Percentiles rank a stretch among this genome's conserved stretches.
Evolutionary conservation across 306 rosid species (phyloP).

Genomic region (Cicer chorassanicum): DNA sequence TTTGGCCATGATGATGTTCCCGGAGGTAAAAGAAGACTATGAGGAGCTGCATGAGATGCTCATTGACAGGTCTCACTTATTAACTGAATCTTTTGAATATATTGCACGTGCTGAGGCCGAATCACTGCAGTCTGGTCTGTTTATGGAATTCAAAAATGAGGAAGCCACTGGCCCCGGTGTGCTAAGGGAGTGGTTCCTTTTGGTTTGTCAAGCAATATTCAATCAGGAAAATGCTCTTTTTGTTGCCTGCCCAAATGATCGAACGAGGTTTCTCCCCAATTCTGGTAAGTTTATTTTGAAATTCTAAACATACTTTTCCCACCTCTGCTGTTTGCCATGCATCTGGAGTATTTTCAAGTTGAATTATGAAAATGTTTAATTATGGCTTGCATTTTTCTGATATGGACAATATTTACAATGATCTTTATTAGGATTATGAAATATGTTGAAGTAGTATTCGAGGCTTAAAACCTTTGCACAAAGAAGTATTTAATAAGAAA

Average conservation of each 20-base stretch:
- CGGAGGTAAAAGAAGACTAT: conserved; percentile 86
- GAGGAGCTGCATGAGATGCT: conserved; percentile 96
- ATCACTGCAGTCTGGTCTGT: conserved; percentile 74
- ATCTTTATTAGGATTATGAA: conserved; percentile 10
- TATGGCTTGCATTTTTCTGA: conserved; percentile 15
- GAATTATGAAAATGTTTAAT: conserved; percentile 12
- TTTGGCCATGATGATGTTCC: conserved; percentile 89
- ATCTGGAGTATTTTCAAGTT: conserved; percentile 25
- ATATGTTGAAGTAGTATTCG: neutral
- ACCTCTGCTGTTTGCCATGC: neutral
- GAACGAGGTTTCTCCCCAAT: conserved; percentile 82
- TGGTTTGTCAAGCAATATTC: conserved; percentile 88
- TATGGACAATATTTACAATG: neutral
- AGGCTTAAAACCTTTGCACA: conserved; percentile 12
- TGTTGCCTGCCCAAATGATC: conserved; percentile 81
- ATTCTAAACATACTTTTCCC: conserved; percentile 8
- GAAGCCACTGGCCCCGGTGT: conserved; percentile 99
- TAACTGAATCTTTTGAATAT: conserved; percentile 87
- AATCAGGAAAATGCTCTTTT: conserved; percentile 84
- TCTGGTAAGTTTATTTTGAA: conserved; percentile 63
- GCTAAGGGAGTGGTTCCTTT: conserved; percentile 87
- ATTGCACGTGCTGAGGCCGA: conserved; percentile 71
- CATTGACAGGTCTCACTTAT: conserved; percentile 86
- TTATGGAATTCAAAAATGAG: conserved; percentile 94
- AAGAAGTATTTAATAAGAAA: neutral